Conservation (phyloP, 306 rosid species). For the Gleditsia sinensis region DNA sequence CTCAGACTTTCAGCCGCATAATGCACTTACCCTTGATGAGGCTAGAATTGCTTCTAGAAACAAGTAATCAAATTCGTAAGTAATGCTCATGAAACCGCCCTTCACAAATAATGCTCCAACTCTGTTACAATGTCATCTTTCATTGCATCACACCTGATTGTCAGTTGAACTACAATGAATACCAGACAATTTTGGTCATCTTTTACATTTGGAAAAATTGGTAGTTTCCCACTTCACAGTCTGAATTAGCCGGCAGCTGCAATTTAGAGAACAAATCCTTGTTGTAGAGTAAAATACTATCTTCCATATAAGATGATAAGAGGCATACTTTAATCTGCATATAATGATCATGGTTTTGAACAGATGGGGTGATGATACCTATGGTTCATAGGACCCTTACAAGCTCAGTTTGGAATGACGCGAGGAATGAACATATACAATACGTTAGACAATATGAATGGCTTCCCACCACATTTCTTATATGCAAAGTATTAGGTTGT, state of each 20-base stretch:
- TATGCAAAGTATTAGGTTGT: background rate
- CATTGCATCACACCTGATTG: background rate
- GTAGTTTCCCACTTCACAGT: too few relatives aligned
- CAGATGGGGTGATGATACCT: background rate
- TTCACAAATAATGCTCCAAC: background rate
- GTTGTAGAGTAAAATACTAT: slow-evolving; percentile 1
- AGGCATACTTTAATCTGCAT: background rate
- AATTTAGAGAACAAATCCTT: background rate
- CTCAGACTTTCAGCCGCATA: background rate
- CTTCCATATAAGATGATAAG: background rate
- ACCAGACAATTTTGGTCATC: background rate
- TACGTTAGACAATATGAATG: background rate
- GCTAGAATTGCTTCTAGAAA: background rate
- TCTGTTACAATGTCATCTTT: background rate
- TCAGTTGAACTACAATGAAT: background rate
- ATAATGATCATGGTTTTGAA: slow-evolving; percentile 20
- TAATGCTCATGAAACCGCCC: background rate
- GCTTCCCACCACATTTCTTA: slow-evolving; percentile 7
- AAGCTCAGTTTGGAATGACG: background rate
- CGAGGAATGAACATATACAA: background rate
- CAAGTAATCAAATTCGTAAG: background rate
- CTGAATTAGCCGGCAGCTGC: background rate
- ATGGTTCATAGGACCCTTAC: background rate
- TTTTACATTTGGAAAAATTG: background rate
- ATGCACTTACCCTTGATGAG: background rate